phyloP scores from a whole-genome alignment of 2,329 filamentous ascomycete genomes.

The Purpureocillium takamizusanense region DNA sequence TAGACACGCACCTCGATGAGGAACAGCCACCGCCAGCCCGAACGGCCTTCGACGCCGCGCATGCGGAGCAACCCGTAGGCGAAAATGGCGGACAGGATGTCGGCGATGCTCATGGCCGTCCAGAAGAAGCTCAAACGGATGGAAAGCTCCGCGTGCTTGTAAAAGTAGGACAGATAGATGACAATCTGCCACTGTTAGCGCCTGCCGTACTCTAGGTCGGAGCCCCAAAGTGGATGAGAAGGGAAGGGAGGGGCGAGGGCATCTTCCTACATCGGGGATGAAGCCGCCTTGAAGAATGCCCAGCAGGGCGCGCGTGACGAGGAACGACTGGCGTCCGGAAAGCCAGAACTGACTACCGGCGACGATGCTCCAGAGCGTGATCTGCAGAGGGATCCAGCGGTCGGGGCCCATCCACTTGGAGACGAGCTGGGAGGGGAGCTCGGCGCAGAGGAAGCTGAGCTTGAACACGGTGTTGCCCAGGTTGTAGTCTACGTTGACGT shows the following conservation, averaged over 20 bases:
- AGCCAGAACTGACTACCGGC: conserved; percentile 37
- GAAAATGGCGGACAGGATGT: conserved; percentile 42
- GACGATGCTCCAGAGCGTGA: conserved; percentile 46
- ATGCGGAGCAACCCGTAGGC: conserved; percentile 30
- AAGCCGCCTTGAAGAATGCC: conserved; percentile 36
- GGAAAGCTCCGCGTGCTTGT: conserved; percentile 61
- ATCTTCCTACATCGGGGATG: conserved; percentile 29
- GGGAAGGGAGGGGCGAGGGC: conserved; percentile 3
- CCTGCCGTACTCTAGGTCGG: too few relatives aligned
- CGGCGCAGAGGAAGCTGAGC: conserved; percentile 21
- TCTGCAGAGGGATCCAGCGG: conserved; percentile 51
- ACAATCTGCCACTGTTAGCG: conserved; percentile 1
- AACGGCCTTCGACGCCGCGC: conserved; percentile 25
- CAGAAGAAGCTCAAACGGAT: conserved; percentile 61
- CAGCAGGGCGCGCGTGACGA: conserved; percentile 27
- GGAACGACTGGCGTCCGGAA: conserved; percentile 25
- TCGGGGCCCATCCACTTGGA: conserved; percentile 49
- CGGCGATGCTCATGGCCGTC: conserved; percentile 51
- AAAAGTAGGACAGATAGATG: conserved; percentile 66
- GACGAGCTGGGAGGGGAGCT: conserved; percentile 51
- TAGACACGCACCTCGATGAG: conserved; percentile 4
- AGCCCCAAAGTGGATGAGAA: too few relatives aligned
- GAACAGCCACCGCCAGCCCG: conserved; percentile 29
- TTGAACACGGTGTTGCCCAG: conserved; percentile 23
- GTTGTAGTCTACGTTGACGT: conserved; percentile 27